Base-by-base conservation (phyloP, 495 filamentous ascomycete genomes). In the Cercophora scortea region DNA sequence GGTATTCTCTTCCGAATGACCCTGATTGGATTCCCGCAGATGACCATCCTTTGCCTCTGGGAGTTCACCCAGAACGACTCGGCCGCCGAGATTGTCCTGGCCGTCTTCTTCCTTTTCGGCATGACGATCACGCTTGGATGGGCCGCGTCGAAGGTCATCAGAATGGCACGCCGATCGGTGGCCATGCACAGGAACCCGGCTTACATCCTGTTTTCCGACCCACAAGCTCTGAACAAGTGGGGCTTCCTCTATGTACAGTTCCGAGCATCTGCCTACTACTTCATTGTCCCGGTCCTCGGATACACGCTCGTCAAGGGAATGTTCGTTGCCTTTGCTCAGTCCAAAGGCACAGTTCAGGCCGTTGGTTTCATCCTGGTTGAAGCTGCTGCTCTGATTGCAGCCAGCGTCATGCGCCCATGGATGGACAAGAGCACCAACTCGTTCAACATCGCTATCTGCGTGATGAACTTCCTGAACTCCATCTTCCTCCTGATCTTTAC, bases 371-470 rank as follows among this genome's bases (percentile, higher is more conserved):
- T 98, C 33, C 68, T 98, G 45, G 82, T 97, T 53, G 93, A 98
- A 72, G 86, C 88, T 4, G 81, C 62, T 42, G 84, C 88, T 62
- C 74, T 98, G 61, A 85, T 97, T 61, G 80, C 62, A 34, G 84
- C 90, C 48, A 87, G 82, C 59, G 82, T 95, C 43, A 72, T 96
- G 60, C 84, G 89, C 46, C 93, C 93, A 11, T 98, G 91, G 85
- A 97, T 98, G 93, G 93, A 98, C 77, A 97, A 95, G 82, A 94
- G 90, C 72, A 96, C 92, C 53, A 98, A 98, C 65, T 81, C 84
- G 55, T 95, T 94, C 79, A 98, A 98, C 74, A 95, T 98, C 58
- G 78, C 92, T 49, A 97, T 98, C 63, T 84, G 81, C 51, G 84
- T 79, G 18, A 74, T 96, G 64, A 96, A 96, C 71, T 95, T 97